These are phyloP conservation scores for Cyclotella atomus DNA, from an alignment of 108 stramenopile species.

Conservation along the genomic window DNA sequence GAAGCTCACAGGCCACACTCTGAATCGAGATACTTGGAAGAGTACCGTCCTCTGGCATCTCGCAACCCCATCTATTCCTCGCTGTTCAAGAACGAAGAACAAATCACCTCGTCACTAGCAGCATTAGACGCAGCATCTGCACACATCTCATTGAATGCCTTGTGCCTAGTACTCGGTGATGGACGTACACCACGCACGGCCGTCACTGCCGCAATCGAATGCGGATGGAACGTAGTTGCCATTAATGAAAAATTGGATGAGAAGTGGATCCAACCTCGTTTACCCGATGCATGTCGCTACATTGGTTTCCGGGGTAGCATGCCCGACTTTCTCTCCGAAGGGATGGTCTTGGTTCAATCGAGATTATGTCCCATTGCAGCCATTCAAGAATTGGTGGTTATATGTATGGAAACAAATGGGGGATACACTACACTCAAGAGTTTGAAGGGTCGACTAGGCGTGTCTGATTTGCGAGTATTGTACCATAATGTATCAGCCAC, in stretches of 20 bases:
- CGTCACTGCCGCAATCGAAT: slow-evolving; percentile 15
- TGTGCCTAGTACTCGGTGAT: slow-evolving; percentile 36
- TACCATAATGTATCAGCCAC: slow-evolving; percentile 25
- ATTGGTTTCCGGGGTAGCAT: slow-evolving; percentile 21
- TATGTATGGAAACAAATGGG: slow-evolving; percentile 4
- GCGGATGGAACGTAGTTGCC: slow-evolving; percentile 23
- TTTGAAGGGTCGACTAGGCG: slow-evolving; percentile 21
- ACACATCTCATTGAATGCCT: no score
- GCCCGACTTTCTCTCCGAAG: slow-evolving; percentile 11
- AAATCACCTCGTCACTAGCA: no score
- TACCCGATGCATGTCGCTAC: slow-evolving; percentile 10
- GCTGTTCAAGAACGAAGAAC: no score
- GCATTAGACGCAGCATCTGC: no score
- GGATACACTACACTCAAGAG: slow-evolving; percentile 6
- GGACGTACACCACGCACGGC: slow-evolving; percentile 20
- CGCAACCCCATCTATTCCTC: no score
- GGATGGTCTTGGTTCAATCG: slow-evolving; percentile 12
- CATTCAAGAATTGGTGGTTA: slow-evolving; percentile 21
- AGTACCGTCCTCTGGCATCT: no score
- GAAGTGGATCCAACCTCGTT: slow-evolving; percentile 5
- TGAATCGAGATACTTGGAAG: no score
- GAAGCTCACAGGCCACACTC: no score
- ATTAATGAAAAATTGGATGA: slow-evolving; percentile 26
- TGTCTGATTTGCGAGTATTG: slow-evolving; percentile 23
- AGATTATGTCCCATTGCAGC: not conserved